phyloP scores from a whole-genome alignment of 495 filamentous ascomycete genomes.

The Opeltia flavorubescens region DNA sequence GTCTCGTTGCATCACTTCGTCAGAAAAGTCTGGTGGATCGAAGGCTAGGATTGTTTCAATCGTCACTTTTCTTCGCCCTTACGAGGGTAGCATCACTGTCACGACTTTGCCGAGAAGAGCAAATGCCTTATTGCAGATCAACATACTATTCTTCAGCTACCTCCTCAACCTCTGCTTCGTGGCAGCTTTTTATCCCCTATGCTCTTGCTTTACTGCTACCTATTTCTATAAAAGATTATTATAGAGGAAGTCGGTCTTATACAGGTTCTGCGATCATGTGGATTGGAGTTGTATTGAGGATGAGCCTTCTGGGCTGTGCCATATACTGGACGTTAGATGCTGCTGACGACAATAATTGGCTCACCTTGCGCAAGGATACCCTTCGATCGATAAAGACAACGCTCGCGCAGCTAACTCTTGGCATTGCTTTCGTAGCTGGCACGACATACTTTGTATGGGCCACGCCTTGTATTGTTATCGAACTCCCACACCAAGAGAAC shows the following conservation, averaged over 20 bases:
- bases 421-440: slow-evolving; percentile 49
- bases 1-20: slow-evolving; percentile 59
- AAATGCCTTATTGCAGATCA: slow-evolving; percentile 91
- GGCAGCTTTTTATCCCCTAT: slow-evolving; percentile 77
- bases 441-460: slow-evolving; percentile 59
- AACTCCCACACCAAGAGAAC: slow-evolving; percentile 16
- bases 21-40: slow-evolving; percentile 47
- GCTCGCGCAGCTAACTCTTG: slow-evolving; percentile 62
- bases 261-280: slow-evolving; percentile 70
- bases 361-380: slow-evolving; percentile 38
- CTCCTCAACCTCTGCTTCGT: slow-evolving; percentile 83
- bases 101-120: slow-evolving; percentile 89
- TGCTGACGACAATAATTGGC: slow-evolving; percentile 81
- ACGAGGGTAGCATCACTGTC: slow-evolving; percentile 76
- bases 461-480: slow-evolving; percentile 58
- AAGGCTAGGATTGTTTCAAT: slow-evolving; percentile 66
- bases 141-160: slow-evolving; percentile 89
- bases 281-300: slow-evolving; percentile 68
- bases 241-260: slow-evolving; percentile 63
- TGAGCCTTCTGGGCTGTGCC: slow-evolving; percentile 59
- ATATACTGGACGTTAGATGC: slow-evolving; percentile 83
- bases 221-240: slow-evolving; percentile 62
- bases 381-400: slow-evolving; percentile 63
- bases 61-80: slow-evolving; percentile 67
- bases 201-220: slow-evolving; percentile 60